Evolutionary conservation across 2,329 filamentous ascomycete genomes (phyloP).

Genomic region (Cladophialophora yegresii): DNA sequence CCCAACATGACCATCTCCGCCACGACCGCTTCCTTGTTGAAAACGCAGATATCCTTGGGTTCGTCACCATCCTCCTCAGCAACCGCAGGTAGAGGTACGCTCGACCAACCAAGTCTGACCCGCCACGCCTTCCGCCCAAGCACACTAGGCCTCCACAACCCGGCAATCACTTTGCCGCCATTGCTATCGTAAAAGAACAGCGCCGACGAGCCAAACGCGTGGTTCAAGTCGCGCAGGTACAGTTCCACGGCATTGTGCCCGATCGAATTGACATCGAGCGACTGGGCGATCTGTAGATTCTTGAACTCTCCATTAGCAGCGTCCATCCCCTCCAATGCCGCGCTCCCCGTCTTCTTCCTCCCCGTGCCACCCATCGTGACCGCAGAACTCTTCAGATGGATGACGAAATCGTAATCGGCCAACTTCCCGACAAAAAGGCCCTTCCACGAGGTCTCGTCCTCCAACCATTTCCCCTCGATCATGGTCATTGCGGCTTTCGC

Average conservation of each 20-base stretch:
- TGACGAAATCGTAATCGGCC: conserved; percentile 80
- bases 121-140: conserved; percentile 62
- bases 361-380: conserved; percentile 19
- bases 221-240: conserved; percentile 68
- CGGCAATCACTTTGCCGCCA: conserved; percentile 56
- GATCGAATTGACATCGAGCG: conserved; percentile 48
- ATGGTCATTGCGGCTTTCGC: conserved; percentile 73
- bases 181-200: conserved; percentile 75
- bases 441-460: conserved; percentile 51
- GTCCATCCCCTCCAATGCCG: conserved; percentile 1
- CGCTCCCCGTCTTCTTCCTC: neutral
- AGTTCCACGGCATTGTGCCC: conserved; percentile 63
- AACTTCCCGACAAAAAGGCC: conserved; percentile 71
- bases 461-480: conserved; percentile 58
- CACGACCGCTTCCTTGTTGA: conserved; percentile 69
- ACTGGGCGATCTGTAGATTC: conserved; percentile 65
- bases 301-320: conserved; percentile 62
- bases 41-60: conserved; percentile 54
- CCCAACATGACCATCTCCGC: conserved; percentile 69
- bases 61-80: conserved; percentile 39
- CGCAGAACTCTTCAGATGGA: conserved; percentile 63
- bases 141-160: conserved; percentile 64
- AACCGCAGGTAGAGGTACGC: conserved; percentile 53
- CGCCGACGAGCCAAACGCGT: conserved; percentile 67
- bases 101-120: conserved; percentile 69